phyloP scores from a whole-genome alignment of 495 filamentous ascomycete genomes.

The Mytilinidion resinicola region DNA sequence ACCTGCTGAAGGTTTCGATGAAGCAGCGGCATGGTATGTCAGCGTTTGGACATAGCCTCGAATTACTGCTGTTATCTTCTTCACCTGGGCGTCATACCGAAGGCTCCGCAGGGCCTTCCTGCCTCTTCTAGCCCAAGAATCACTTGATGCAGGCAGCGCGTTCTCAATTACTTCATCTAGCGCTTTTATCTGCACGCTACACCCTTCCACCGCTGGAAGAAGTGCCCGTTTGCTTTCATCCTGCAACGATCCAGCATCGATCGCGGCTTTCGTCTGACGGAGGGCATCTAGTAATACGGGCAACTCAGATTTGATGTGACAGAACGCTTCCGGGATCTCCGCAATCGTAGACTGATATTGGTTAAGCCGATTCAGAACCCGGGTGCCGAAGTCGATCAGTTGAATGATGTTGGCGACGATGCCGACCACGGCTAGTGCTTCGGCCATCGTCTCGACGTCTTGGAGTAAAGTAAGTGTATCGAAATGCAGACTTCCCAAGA shows the following conservation, averaged over 20 bases:
- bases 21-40: conserved; percentile 10
- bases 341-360: conserved; percentile 6
- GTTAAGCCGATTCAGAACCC: conserved; percentile 8
- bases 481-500: not conserved
- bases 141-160: conserved; percentile 2
- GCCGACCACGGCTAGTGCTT: conserved; percentile 14
- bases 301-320: conserved; percentile 6
- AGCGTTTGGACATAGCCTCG: conserved; percentile 9
- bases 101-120: conserved; percentile 8
- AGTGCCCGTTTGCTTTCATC: conserved; percentile 5
- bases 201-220: conserved; percentile 8
- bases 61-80: conserved; percentile 8
- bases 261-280: not conserved
- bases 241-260: conserved; percentile 6
- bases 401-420: conserved; percentile 7
- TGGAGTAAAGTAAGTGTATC: not conserved
- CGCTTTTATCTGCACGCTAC: conserved; percentile 7
- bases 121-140: conserved; percentile 8
- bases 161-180: conserved; percentile 6
- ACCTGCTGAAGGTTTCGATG: conserved; percentile 1
- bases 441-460: conserved; percentile 3
- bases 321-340: conserved; percentile 9
- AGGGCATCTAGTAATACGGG: conserved; percentile 9
- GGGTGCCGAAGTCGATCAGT: conserved; percentile 2
- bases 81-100: conserved; percentile 4